Percentiles rank a stretch among this genome's conserved stretches.
Evolutionary conservation across 192 early-diverging fungal species (phyloP).

Genomic region (Entomortierella parvispora): DNA sequence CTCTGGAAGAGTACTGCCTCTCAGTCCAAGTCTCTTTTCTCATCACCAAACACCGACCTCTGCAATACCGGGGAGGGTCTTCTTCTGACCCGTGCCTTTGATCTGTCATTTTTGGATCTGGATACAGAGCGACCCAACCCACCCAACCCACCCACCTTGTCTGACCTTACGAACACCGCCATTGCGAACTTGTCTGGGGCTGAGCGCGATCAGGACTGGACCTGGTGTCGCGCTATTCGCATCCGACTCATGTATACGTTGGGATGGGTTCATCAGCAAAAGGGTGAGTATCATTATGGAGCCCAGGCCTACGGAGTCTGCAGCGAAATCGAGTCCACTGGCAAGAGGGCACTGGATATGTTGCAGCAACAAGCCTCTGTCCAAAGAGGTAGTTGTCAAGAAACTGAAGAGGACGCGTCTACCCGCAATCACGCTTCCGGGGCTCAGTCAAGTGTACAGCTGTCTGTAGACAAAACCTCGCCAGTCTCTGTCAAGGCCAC

Average conservation of each 20-base stretch:
- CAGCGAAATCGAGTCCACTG: slow-evolving; percentile 28
- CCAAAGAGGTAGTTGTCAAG: slow-evolving; percentile 17
- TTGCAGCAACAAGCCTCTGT: slow-evolving; percentile 32
- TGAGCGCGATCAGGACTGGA: slow-evolving; percentile 17
- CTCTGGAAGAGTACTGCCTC: slow-evolving; percentile 6
- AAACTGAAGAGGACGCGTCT: slow-evolving; percentile 8
- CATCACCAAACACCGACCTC: not conserved
- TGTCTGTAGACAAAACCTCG: too few relatives aligned
- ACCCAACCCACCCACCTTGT: not conserved
- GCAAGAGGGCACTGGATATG: slow-evolving; percentile 19
- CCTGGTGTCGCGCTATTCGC: slow-evolving; percentile 33
- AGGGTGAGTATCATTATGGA: slow-evolving; percentile 39
- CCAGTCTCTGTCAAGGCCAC: too few relatives aligned
- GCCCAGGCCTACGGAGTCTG: slow-evolving; percentile 47
- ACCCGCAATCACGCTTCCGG: too few relatives aligned
- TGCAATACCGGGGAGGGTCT: not conserved
- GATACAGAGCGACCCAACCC: not conserved
- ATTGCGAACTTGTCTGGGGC: slow-evolving; percentile 6
- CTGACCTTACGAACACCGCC: slow-evolving; percentile 7
- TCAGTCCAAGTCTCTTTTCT: slow-evolving; percentile 19
- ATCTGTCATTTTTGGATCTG: slow-evolving; percentile 36
- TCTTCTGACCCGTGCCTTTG: slow-evolving; percentile 35
- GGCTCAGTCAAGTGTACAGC: too few relatives aligned
- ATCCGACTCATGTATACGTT: slow-evolving; percentile 45
- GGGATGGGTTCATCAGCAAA: slow-evolving; percentile 48